Base-by-base conservation (phyloP, 768 basidiomycete genomes). In the Russula emetica region DNA sequence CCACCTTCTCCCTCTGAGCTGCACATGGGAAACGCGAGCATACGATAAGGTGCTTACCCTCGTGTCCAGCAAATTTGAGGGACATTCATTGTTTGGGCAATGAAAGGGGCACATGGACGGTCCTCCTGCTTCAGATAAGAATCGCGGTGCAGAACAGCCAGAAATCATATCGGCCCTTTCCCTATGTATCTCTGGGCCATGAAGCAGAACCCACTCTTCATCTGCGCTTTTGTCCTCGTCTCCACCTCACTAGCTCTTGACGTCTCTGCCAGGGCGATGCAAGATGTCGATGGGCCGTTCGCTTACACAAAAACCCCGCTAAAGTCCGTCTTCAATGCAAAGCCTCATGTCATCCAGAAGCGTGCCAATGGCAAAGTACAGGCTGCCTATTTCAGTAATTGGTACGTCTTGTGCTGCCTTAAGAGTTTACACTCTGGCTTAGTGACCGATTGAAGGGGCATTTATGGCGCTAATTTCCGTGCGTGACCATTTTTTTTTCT, bases 341-440 rank as follows among this genome's bases (percentile, higher is more conserved):
- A 26, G 11, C 14, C 24, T 14, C 49, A 28, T 28, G 49, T 28
- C 16, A 6, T 50, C 7, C 49, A 50, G 26, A 50, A 50, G 7
- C 49, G 49, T 50, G 49, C 49, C 49, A 50, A 28, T 28, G 49
- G 49, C 24, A 50, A 50, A 28, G 49, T 50, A 28, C 49, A 50
- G 49, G 49, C 49, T 28, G 49, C 49, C 20, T 50, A 50, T 26
- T 50, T 50, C 26, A 28, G 49, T 50, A 50, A 28, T 28, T 50
- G 49, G 49, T 50, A 10, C 24, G 20, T 50, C 49, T 4, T 50
- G 26, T 50, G 26, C 3, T 50, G 14, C 16, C 49, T 8, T 16
- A 16, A 16, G 26, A 2, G 16, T 50, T 26, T 9, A 14, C 49
- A 50, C 3, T 26, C 24, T 16, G 26, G 26, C 26, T 36, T 9